phyloP scores from a whole-genome alignment of 768 basidiomycete species.

The Mycena filopes region DNA sequence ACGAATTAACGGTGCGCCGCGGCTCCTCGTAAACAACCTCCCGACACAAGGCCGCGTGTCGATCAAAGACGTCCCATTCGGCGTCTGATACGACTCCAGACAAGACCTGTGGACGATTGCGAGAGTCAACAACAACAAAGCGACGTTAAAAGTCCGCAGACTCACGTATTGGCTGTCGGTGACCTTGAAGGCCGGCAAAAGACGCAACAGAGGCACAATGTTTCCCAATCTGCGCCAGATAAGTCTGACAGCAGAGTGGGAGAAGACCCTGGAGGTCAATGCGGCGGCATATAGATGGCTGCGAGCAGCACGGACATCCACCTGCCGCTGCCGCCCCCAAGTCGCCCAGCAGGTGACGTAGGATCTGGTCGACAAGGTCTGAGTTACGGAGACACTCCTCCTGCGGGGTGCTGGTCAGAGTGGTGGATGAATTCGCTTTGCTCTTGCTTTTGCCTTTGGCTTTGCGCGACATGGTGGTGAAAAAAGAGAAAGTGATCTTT shows the following conservation, averaged over 20 bases:
- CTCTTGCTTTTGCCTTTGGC: too few relatives aligned
- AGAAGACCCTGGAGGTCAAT: not conserved
- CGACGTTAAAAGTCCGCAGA: not conserved
- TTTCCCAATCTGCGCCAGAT: not conserved
- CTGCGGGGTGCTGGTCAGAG: not conserved
- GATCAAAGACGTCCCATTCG: constrained; percentile 2
- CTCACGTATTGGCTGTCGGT: not conserved
- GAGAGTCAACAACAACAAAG: not conserved
- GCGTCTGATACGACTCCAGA: not conserved
- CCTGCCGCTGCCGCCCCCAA: not conserved
- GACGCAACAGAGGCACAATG: not conserved
- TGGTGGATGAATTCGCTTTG: too few relatives aligned
- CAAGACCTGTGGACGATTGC: not conserved
- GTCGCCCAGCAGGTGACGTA: not conserved
- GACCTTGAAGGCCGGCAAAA: not conserved
- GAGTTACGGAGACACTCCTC: not conserved
- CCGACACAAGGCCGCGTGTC: not conserved
- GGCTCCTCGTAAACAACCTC: not conserved
- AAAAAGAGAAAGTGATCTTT: too few relatives aligned
- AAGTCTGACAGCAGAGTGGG: not conserved
- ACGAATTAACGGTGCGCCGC: not conserved
- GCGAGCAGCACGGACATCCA: not conserved
- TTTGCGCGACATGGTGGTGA: too few relatives aligned
- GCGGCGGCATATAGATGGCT: not conserved
- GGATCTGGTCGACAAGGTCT: not conserved